phyloP scores from a whole-genome alignment of 768 basidiomycete genomes.

The Suillus sp. region DNA sequence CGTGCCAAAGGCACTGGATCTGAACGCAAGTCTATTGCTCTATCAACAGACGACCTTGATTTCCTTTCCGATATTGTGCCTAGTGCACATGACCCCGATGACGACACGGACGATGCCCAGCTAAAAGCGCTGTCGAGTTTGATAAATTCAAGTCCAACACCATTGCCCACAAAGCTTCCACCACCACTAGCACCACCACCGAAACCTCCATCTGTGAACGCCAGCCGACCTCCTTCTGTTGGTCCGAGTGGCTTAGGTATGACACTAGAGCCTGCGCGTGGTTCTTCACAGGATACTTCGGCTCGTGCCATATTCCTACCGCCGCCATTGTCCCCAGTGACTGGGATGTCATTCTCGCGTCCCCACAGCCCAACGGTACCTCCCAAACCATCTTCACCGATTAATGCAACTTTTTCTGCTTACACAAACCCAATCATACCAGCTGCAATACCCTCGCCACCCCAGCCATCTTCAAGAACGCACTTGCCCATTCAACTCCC shows the following conservation, averaged over 20 bases:
- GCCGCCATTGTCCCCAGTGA: constrained; percentile 33
- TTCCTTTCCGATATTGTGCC: constrained; percentile 74
- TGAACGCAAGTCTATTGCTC: constrained; percentile 58
- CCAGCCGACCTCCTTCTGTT: constrained; percentile 17
- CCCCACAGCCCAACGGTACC: constrained; percentile 20
- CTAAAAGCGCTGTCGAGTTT: constrained; percentile 43
- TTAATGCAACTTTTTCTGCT: constrained; percentile 7
- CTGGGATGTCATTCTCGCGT: constrained; percentile 26
- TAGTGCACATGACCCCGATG: constrained; percentile 45
- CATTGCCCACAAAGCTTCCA: constrained; percentile 47
- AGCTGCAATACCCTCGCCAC: constrained; percentile 21
- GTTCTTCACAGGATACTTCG: constrained; percentile 2
- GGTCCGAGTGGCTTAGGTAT: constrained; percentile 10
- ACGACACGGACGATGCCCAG: constrained; percentile 35
- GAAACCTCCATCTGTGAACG: constrained; percentile 26
- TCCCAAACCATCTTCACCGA: constrained; percentile 10
- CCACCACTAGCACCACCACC: constrained; percentile 45
- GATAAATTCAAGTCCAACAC: constrained; percentile 41
- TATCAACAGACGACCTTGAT: constrained; percentile 81
- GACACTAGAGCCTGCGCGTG: constrained; percentile 5
- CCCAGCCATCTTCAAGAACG: constrained; percentile 22
- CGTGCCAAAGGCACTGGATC: constrained; percentile 41
- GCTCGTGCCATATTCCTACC: constrained; percentile 19
- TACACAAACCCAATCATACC: constrained; percentile 15
- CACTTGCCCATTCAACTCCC: constrained; percentile 26